phyloP scores from a whole-genome alignment of 2,329 filamentous ascomycete genomes.

The Herpotrichia juniperi region DNA sequence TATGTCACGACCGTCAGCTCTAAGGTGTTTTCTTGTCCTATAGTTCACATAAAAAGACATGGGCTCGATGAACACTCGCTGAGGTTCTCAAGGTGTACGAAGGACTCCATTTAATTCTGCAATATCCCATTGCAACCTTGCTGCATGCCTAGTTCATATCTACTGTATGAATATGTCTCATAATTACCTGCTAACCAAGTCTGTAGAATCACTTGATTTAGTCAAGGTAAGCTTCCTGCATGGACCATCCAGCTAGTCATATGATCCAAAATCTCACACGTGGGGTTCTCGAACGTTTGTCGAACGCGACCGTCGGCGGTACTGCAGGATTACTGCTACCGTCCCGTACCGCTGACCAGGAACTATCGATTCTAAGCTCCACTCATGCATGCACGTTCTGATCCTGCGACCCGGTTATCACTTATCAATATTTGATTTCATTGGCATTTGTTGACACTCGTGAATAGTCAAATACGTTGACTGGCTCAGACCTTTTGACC shows the following conservation, averaged over 20 bases:
- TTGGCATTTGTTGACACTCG: too few relatives aligned
- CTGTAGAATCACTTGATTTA: background rate
- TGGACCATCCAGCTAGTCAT: background rate
- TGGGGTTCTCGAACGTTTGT: background rate
- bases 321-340: background rate
- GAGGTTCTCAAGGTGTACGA: too few relatives aligned
- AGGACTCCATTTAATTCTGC: too few relatives aligned
- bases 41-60: too few relatives aligned
- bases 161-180: too few relatives aligned
- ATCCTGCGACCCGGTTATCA: background rate
- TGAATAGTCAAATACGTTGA: background rate
- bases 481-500: background rate
- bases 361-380: background rate
- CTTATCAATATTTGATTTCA: background rate
- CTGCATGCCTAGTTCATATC: too few relatives aligned
- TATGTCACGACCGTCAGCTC: background rate
- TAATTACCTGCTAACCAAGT: too few relatives aligned
- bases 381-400: background rate
- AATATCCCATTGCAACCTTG: too few relatives aligned
- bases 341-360: conserved; percentile 1
- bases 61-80: too few relatives aligned
- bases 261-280: background rate
- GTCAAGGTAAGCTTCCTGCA: background rate
- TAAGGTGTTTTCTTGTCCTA: too few relatives aligned
- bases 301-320: background rate